A percentile compares a stretch with the other conserved stretches of the same genome.
phyloP scores from a whole-genome alignment of 192 early-diverging fungal species.

The Dimargaris verticillata region DNA sequence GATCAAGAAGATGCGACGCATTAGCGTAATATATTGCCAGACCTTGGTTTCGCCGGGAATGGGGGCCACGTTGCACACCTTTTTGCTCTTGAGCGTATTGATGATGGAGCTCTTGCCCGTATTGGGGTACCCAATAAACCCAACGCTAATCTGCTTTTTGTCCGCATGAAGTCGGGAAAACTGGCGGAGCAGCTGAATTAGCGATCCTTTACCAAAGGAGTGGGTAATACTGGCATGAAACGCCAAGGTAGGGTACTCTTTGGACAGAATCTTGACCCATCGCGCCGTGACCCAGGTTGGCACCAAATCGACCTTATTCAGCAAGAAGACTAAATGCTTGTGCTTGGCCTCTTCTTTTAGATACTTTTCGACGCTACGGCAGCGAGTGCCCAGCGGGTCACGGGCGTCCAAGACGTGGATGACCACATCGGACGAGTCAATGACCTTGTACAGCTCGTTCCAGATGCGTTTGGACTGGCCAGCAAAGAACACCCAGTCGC shows the following conservation, averaged over 20 bases:
- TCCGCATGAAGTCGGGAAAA: slow-evolving; percentile 87
- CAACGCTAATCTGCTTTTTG: slow-evolving; percentile 97
- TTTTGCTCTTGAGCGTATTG: slow-evolving; percentile 88
- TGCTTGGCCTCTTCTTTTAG: slow-evolving; percentile 83
- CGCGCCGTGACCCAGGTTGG: slow-evolving; percentile 96
- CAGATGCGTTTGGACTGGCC: slow-evolving; percentile 96
- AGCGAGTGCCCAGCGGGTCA: slow-evolving; percentile 91
- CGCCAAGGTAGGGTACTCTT: slow-evolving; percentile 86
- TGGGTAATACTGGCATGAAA: slow-evolving; percentile 98
- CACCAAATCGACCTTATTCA: slow-evolving; percentile 98
- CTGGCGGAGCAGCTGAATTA: slow-evolving; percentile 96
- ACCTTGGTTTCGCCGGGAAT: slow-evolving; percentile 91
- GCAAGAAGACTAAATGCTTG: slow-evolving; percentile 89
- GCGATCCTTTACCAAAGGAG: slow-evolving; percentile 95
- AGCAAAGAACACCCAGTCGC: slow-evolving; percentile 79
- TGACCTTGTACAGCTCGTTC: slow-evolving; percentile 97
- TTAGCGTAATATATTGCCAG: slow-evolving; percentile 99
- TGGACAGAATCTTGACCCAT: slow-evolving; percentile 85
- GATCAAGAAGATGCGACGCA: slow-evolving; percentile 94
- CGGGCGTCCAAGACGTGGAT: slow-evolving; percentile 97
- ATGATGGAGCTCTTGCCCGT: slow-evolving; percentile 97
- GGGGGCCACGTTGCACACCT: slow-evolving; percentile 96
- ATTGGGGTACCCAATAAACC: slow-evolving; percentile 96
- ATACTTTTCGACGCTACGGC: slow-evolving; percentile 79
- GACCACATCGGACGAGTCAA: slow-evolving; percentile 90